These are phyloP conservation scores for Stereocaulon alpinum DNA, from an alignment of 495 filamentous ascomycete genomes.

Conservation along the genomic window DNA sequence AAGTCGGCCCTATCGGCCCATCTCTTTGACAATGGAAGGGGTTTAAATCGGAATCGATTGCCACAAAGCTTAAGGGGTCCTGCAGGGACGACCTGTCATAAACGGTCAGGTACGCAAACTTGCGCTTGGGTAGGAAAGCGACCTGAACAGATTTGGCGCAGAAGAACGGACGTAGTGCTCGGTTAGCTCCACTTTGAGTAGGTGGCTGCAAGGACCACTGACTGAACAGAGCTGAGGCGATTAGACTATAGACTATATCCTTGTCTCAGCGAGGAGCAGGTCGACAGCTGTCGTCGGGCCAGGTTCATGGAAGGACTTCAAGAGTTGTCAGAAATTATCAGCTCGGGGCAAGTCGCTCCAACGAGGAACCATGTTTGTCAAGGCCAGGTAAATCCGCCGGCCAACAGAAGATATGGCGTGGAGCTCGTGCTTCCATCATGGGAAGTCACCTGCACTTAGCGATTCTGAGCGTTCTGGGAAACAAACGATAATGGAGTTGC, in stretches of 20 bases:
- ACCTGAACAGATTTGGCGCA: neutral
- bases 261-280: neutral
- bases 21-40: no score
- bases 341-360: neutral
- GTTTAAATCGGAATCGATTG: neutral
- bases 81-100: conserved; percentile 1
- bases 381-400: neutral
- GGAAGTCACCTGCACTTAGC: neutral
- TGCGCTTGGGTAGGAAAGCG: neutral
- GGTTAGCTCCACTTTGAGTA: no score
- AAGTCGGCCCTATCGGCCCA: neutral
- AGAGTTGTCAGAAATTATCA: neutral
- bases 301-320: neutral
- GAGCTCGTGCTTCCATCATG: neutral
- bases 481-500: neutral
- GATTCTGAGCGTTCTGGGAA: neutral
- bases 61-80: neutral
- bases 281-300: neutral
- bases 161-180: no score
- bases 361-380: neutral
- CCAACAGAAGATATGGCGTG: neutral
- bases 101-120: neutral
- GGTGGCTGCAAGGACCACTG: neutral
- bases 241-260: neutral
- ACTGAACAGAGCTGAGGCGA: neutral